A percentile compares a stretch with the other conserved stretches of the same genome.
Conservation (phyloP, 139 green algal genomes). For the Astrephomene gubernaculifera region DNA sequence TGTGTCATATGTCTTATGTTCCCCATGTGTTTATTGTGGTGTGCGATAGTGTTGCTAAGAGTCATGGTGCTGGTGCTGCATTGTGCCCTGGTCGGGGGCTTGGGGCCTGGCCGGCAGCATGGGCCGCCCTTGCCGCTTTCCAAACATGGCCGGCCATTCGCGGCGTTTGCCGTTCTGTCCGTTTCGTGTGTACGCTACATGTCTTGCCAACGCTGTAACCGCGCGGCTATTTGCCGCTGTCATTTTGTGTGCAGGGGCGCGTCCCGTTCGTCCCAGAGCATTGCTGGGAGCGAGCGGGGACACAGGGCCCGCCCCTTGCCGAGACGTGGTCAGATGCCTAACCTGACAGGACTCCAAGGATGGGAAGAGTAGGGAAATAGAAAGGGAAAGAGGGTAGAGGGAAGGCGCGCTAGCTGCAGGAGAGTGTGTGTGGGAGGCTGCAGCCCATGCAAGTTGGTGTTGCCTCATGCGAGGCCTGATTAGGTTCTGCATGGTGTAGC, state of each 20-base stretch:
- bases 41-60: too few relatives aligned
- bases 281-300: conserved; percentile 6
- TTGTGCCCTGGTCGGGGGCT: too few relatives aligned
- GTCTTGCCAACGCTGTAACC: not conserved
- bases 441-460: too few relatives aligned
- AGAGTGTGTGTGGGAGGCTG: too few relatives aligned
- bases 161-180: not conserved
- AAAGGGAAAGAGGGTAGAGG: too few relatives aligned
- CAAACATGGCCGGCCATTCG: not conserved
- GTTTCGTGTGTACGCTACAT: conserved; percentile 20
- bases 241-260: conserved; percentile 13
- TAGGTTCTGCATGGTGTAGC: too few relatives aligned
- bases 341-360: not conserved
- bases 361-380: too few relatives aligned
- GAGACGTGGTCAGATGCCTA: not conserved
- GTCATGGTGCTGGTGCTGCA: too few relatives aligned
- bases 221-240: conserved; percentile 18
- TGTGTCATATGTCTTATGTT: not conserved
- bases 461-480: too few relatives aligned
- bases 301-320: conserved; percentile 6
- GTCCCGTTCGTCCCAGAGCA: conserved; percentile 15
- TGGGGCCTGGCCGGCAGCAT: not conserved
- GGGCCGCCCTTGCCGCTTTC: not conserved
- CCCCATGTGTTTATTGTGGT: too few relatives aligned
- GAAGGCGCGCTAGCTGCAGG: too few relatives aligned